Evolutionary conservation across 2,329 filamentous ascomycete species (phyloP).

Genomic region (Talaromyces verruculosus): DNA sequence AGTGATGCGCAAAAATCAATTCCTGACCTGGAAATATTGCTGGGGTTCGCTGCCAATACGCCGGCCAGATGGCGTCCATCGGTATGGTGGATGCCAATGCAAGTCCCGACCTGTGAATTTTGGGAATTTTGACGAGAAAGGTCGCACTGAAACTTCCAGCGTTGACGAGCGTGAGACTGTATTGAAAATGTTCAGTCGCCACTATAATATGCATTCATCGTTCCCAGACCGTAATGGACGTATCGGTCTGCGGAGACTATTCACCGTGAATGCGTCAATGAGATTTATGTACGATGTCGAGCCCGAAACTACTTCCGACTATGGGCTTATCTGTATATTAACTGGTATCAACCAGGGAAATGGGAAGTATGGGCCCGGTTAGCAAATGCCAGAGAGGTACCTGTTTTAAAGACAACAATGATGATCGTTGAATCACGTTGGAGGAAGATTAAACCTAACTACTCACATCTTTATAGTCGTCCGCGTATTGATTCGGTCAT

Average conservation of each 20-base stretch:
- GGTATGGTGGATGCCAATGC: constrained; percentile 5
- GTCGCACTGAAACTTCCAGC: constrained; percentile 1
- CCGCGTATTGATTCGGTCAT: constrained; percentile 17
- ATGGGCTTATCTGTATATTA: constrained; percentile 18
- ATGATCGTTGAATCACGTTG: constrained; percentile 18
- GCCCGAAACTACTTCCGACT: constrained; percentile 17
- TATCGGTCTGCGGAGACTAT: constrained; percentile 8
- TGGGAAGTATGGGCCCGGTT: constrained; percentile 15
- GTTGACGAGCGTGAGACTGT: background rate
- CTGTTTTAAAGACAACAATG: constrained; percentile 17
- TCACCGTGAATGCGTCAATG: constrained; percentile 12
- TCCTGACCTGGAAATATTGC: background rate
- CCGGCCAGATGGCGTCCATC: constrained; percentile 1
- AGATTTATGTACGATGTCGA: constrained; percentile 15
- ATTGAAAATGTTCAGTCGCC: constrained; percentile 1
- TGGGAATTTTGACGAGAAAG: background rate
- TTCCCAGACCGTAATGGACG: constrained; percentile 1
- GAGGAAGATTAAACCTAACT: constrained; percentile 17
- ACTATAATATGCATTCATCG: constrained; percentile 3
- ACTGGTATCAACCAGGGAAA: constrained; percentile 17
- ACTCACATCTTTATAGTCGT: constrained; percentile 13
- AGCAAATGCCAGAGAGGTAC: constrained; percentile 9
- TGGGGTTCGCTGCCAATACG: background rate
- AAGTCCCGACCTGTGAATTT: background rate
- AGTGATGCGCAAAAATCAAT: constrained; percentile 5